A percentile compares a stretch with the other conserved stretches of the same genome.
These are phyloP conservation scores for Epipyxis sp. DNA, from an alignment of 108 stramenopile genomes.

Conservation along the genomic window DNA sequence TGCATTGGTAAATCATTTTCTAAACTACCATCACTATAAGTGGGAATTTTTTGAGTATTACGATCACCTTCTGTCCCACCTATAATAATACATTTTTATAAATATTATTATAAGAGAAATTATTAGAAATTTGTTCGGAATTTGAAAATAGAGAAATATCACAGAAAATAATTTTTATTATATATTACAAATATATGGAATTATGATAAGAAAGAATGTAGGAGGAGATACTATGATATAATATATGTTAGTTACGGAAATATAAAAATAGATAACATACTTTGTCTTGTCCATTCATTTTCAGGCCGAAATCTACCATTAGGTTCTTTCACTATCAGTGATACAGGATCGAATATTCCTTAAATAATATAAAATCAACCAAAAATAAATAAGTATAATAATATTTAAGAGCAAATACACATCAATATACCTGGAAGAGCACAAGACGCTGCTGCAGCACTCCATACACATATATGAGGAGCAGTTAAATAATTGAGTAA, in stretches of 20 bases:
- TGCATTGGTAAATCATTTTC: conserved; percentile 95
- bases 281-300: conserved; percentile 24
- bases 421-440: conserved; percentile 78
- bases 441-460: conserved; percentile 87
- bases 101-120: no score
- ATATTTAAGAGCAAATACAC: not conserved
- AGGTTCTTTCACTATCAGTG: conserved; percentile 88
- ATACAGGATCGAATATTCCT: conserved; percentile 92
- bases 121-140: conserved; percentile 47
- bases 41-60: no score
- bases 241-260: no score
- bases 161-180: no score
- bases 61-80: no score
- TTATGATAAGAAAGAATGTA: no score
- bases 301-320: conserved; percentile 62
- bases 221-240: no score
- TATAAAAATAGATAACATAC: not conserved
- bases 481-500: conserved; percentile 96
- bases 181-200: no score
- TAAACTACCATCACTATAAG: conserved; percentile 75
- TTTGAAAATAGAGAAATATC: no score
- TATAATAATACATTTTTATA: no score
- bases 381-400: not conserved
- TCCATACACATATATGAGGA: conserved; percentile 95
- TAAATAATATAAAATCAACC: no score